Evolutionary conservation across 805 yeast genomes (phyloP).

Genomic region (Wickerhamiella azyma): DNA sequence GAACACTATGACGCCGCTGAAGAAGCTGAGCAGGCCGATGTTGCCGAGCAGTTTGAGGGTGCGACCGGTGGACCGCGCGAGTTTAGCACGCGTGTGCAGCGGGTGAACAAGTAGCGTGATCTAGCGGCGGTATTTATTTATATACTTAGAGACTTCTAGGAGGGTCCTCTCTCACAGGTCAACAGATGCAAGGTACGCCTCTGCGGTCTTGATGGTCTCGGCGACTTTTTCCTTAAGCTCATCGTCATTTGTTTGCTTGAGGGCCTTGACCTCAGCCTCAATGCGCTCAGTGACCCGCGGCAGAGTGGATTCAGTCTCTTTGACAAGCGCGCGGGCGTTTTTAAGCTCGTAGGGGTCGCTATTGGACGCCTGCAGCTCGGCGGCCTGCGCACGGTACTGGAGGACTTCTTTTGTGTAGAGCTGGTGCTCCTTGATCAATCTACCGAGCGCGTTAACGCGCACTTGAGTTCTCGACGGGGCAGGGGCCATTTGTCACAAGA

Average conservation of each 20-base stretch:
- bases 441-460: constrained; percentile 51
- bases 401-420: constrained; percentile 46
- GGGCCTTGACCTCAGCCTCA: constrained; percentile 20
- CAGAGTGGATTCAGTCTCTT: constrained; percentile 41
- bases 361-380: constrained; percentile 29
- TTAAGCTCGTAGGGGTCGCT: constrained; percentile 57
- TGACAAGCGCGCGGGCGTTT: constrained; percentile 31
- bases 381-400: constrained; percentile 40
- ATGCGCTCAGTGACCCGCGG: constrained; percentile 37
- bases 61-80: not conserved
- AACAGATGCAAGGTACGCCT: constrained; percentile 9
- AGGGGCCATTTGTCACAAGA: constrained; percentile 33
- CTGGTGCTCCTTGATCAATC: constrained; percentile 54
- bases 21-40: constrained; percentile 22
- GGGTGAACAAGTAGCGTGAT: not conserved
- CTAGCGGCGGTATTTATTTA: not conserved
- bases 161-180: too few relatives aligned
- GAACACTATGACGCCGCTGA: constrained; percentile 58
- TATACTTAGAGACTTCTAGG: not conserved
- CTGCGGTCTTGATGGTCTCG: not conserved
- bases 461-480: constrained; percentile 54
- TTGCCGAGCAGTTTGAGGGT: constrained; percentile 33
- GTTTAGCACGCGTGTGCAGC: not conserved
- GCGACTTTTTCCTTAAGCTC: constrained; percentile 14
- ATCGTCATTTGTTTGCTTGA: constrained; percentile 20